A percentile compares a stretch with the other conserved stretches of the same genome.
phyloP scores from a whole-genome alignment of 1,284 basidiomycete species.

The Spongiforma sp. region DNA sequence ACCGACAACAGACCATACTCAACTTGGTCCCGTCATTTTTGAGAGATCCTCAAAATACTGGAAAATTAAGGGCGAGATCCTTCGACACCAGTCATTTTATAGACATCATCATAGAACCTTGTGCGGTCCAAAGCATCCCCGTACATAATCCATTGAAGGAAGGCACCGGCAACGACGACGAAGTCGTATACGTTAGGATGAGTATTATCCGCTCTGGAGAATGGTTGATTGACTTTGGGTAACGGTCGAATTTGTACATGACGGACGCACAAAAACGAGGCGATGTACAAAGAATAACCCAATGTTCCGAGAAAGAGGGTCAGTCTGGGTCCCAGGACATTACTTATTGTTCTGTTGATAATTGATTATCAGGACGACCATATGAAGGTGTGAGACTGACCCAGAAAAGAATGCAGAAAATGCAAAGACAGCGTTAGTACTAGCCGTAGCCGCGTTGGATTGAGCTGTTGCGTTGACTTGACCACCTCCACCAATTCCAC shows the following conservation, averaged over 20 bases:
- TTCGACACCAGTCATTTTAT: too few species aligned
- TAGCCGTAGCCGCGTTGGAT: slow-evolving; percentile 68
- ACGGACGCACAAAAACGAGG: slow-evolving; percentile 64
- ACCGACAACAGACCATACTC: too few species aligned
- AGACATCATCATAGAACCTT: slow-evolving; percentile 83
- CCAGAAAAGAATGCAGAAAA: slow-evolving; percentile 50
- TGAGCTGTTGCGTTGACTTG: slow-evolving; percentile 63
- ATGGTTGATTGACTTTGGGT: background rate
- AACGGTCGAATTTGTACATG: background rate
- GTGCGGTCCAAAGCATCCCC: slow-evolving; percentile 85
- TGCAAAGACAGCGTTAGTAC: slow-evolving; percentile 76
- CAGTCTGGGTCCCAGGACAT: slow-evolving; percentile 73
- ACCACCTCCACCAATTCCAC: slow-evolving; percentile 73
- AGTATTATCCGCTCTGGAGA: slow-evolving; percentile 65
- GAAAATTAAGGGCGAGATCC: too few species aligned
- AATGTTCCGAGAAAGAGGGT: slow-evolving; percentile 75
- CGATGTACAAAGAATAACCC: slow-evolving; percentile 78
- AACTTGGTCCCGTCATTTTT: too few species aligned
- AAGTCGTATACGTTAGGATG: slow-evolving; percentile 64
- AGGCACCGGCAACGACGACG: slow-evolving; percentile 77
- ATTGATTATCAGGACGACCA: background rate
- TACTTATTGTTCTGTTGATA: slow-evolving; percentile 67
- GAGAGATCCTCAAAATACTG: too few species aligned
- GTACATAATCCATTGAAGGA: slow-evolving; percentile 88
- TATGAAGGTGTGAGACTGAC: slow-evolving; percentile 23